Evolutionary conservation across 805 yeast species (phyloP).

Genomic region (Millerago galiae): DNA sequence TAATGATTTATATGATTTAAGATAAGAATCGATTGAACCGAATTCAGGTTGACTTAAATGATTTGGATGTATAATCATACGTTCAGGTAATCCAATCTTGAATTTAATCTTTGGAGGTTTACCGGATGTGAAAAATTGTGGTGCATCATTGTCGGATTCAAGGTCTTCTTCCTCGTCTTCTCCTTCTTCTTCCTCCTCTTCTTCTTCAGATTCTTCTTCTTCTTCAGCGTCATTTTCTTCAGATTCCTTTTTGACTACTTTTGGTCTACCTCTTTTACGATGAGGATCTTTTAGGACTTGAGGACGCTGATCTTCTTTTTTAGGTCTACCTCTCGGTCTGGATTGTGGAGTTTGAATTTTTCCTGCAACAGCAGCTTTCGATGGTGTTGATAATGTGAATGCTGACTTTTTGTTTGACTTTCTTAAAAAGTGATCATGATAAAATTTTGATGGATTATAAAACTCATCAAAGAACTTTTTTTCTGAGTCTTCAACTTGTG

Average conservation of each 20-base stretch:
- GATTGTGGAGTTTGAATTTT: background rate
- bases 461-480: conserved; percentile 12
- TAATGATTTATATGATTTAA: conserved; percentile 50
- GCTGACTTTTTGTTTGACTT: background rate
- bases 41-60: conserved; percentile 45
- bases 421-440: conserved; percentile 15
- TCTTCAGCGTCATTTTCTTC: conserved; percentile 7
- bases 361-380: background rate
- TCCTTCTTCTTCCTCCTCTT: conserved; percentile 3
- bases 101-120: conserved; percentile 21
- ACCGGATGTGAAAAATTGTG: conserved; percentile 3
- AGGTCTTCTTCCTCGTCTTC: conserved; percentile 5
- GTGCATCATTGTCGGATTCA: conserved; percentile 12
- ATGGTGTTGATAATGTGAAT: background rate
- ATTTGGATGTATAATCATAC: conserved; percentile 52
- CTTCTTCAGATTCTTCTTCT: conserved; percentile 4
- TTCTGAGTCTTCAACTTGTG: conserved; percentile 10
- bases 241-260: background rate
- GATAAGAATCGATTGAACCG: conserved; percentile 34
- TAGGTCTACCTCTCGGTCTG: background rate
- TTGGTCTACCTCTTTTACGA: conserved; percentile 1
- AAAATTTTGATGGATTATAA: conserved; percentile 18
- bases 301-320: background rate
- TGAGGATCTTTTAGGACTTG: background rate
- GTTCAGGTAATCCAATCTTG: conserved; percentile 34